Conservation (phyloP, 768 basidiomycete species). For the Mycena vitilis region DNA sequence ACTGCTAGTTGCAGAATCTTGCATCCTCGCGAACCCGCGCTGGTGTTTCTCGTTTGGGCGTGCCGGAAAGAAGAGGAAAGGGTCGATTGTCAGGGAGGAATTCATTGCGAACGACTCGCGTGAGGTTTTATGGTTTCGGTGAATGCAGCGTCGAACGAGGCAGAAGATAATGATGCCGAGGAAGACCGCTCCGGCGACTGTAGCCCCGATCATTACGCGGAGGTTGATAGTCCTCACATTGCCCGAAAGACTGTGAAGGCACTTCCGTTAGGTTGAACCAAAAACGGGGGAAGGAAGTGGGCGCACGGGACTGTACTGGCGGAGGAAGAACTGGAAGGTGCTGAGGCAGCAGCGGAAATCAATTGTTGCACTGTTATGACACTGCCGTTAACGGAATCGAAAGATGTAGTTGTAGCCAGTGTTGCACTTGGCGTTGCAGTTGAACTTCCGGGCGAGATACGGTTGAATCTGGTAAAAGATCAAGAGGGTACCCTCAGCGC, state of each 20-base stretch:
- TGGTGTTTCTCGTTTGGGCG: slow-evolving; percentile 4
- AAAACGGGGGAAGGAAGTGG: too few species aligned
- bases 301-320: too few species aligned
- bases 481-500: too few species aligned
- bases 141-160: neutral
- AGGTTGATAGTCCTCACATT: neutral
- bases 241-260: neutral
- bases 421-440: too few species aligned
- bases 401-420: too few species aligned
- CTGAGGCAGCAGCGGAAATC: too few species aligned
- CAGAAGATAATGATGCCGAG: neutral
- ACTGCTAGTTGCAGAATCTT: slow-evolving; percentile 2
- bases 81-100: slow-evolving; percentile 3
- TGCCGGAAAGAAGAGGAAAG: slow-evolving; percentile 20
- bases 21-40: neutral
- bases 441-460: too few species aligned
- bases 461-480: too few species aligned
- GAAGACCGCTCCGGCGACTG: slow-evolving; percentile 5
- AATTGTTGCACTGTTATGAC: too few species aligned
- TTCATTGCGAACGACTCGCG: neutral
- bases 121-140: neutral
- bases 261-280: neutral
- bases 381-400: too few species aligned
- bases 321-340: too few species aligned
- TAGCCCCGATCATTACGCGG: slow-evolving; percentile 7